Evolutionary conservation across 1,284 basidiomycete species (phyloP).

Genomic region (Abortiporus biennis): DNA sequence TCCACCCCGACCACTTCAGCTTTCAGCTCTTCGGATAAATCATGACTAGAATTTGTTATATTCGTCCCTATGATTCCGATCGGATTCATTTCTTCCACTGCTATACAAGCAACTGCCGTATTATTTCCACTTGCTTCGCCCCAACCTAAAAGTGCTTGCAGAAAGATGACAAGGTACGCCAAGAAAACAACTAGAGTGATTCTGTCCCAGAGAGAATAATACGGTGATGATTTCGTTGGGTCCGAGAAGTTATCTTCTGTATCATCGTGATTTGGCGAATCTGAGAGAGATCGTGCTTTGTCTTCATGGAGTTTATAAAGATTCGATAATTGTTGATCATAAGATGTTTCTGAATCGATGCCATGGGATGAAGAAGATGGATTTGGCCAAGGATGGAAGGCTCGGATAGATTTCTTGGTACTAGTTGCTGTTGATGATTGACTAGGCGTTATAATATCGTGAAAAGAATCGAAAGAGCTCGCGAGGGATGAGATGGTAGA

Average conservation of each 20-base stretch:
- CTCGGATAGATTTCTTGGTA: too few relatives aligned
- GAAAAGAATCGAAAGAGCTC: constrained; percentile 1
- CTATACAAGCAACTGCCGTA: not conserved
- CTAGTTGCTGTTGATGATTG: too few relatives aligned
- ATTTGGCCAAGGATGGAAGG: not conserved
- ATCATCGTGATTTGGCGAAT: not conserved
- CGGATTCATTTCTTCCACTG: not conserved
- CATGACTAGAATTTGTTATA: too few relatives aligned
- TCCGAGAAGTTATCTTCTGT: too few relatives aligned
- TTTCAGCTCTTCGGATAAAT: not conserved
- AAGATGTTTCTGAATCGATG: not conserved
- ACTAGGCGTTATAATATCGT: too few relatives aligned
- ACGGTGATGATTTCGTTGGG: constrained; percentile 1
- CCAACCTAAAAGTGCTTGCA: constrained; percentile 2
- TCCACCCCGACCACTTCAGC: not conserved
- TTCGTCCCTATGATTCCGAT: not conserved
- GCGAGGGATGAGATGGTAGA: constrained; percentile 3
- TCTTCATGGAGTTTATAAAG: not conserved
- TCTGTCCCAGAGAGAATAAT: constrained; percentile 4
- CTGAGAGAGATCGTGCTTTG: not conserved
- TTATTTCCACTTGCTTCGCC: not conserved
- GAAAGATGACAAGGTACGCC: constrained; percentile 3
- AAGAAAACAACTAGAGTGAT: constrained; percentile 3
- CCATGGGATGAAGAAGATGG: not conserved
- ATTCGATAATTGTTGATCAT: not conserved